Base-by-base conservation (phyloP, 352 stramenopile species). In the Globisporangium paroecandrum region DNA sequence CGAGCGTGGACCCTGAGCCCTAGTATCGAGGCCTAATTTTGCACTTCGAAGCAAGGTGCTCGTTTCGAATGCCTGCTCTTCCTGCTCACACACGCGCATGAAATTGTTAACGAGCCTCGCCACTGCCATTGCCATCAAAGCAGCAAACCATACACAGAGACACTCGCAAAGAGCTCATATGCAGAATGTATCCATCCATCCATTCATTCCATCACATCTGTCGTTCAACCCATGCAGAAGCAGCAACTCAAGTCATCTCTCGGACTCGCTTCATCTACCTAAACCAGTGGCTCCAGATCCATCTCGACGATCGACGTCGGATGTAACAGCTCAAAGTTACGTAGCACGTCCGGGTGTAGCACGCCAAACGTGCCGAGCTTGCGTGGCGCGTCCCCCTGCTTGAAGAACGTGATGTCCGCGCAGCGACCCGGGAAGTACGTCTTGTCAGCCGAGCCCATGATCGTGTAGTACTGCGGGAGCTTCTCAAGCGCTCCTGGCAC, bases 261-360 rank as follows among this genome's bases (percentile, higher is more conserved):
- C 68, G 41, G 22, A 57, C 29, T 22, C 20, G 4, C 38, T 68
- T 4, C 4, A 12, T n/a, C n/a, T 36, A 20, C 29, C 9, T 97
- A 99, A 47, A 99, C 85, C 61, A 99, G 84, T 63, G 89, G 85
- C 82, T 99, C 97, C 68, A 99, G 83, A 79, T 99, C 94, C 78
- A 99, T 95, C 80, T 99, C 98, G 58, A 99, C 72, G 66, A 97
- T 85, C 29, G 95, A 99, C 41, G 88, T 96, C 32, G 98, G 98
- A 74, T 99, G 98, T 24, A 94, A 73, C 70, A 99, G 85, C 70
- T 99, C 97, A 78, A 99, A 99, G 85, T 98, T 98, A 59, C 91
- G 85, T 54, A 99, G 84, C 43, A 99, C 98, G 56, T 98, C 78
- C 0, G 98, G 98, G 82, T 99, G 97, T 51, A 99, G 76, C 71